These are phyloP conservation scores for Teunomyces lycoperdinae DNA, from an alignment of 805 yeast genomes.

Conservation along the genomic window DNA sequence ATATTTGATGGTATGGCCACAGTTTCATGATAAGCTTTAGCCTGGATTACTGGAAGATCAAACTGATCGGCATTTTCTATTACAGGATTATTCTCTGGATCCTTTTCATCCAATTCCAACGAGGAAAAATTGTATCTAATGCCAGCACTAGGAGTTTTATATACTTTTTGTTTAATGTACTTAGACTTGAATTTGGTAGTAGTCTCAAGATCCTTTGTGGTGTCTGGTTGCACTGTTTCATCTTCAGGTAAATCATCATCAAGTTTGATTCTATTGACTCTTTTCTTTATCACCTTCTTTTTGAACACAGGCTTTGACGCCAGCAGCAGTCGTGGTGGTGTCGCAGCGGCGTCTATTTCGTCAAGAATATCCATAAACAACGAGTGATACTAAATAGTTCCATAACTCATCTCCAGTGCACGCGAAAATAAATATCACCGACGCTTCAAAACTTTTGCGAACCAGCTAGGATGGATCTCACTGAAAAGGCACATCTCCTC, in stretches of 20 bases:
- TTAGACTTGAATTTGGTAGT: not conserved
- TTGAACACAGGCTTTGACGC: conserved; percentile 8
- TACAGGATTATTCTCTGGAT: conserved; percentile 12
- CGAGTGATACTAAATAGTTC: too few species aligned
- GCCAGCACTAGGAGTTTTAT: not conserved
- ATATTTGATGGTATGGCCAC: not conserved
- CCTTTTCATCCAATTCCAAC: conserved; percentile 6
- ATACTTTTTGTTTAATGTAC: conserved; percentile 1
- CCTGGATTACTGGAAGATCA: not conserved
- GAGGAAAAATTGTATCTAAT: not conserved
- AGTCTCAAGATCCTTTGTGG: not conserved
- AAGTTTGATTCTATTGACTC: not conserved
- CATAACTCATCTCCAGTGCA: conserved; percentile 2
- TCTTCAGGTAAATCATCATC: conserved; percentile 1
- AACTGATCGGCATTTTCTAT: conserved; percentile 12
- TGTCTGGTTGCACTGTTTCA: conserved; percentile 1
- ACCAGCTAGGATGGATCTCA: conserved; percentile 17
- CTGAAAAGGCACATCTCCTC: conserved; percentile 52
- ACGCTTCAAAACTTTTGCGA: not conserved
- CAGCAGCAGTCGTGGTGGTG: not conserved
- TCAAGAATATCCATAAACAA: not conserved
- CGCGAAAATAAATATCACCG: not conserved
- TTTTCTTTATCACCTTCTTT: conserved; percentile 10
- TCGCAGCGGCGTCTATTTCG: not conserved
- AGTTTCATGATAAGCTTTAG: not conserved